A percentile compares a stretch with the other conserved stretches of the same genome.
phyloP scores from a whole-genome alignment of 164 flowering plant species.

The Dillenia turbinata region DNA sequence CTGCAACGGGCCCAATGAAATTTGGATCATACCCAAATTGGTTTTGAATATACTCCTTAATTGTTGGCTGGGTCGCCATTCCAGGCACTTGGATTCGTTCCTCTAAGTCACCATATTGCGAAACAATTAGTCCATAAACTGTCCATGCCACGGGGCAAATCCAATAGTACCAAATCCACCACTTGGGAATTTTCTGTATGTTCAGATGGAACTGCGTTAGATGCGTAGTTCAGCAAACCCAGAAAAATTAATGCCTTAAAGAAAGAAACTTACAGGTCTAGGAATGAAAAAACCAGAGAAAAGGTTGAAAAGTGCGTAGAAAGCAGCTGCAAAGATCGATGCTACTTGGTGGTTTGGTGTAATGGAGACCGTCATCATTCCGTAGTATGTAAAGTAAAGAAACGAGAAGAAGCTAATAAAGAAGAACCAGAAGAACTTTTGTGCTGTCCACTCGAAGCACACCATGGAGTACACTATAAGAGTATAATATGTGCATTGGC shows the following conservation, averaged over 20 bases:
- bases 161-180: conserved; percentile 97
- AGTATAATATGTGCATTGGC: conserved; percentile 32
- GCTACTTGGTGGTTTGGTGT: conserved; percentile 52
- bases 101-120: conserved; percentile 67
- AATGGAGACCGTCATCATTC: conserved; percentile 52
- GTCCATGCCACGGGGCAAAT: conserved; percentile 92
- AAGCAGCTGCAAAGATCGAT: conserved; percentile 60
- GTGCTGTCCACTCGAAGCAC: conserved; percentile 37
- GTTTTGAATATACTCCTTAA: conserved; percentile 26
- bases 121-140: conserved; percentile 68
- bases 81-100: conserved; percentile 44
- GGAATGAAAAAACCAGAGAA: conserved; percentile 93
- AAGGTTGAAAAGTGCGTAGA: conserved; percentile 69
- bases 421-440: conserved; percentile 47
- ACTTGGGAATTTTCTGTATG: conserved; percentile 76
- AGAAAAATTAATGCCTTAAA: neutral
- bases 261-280: conserved; percentile 47
- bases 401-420: conserved; percentile 38
- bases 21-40: conserved; percentile 37
- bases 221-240: neutral
- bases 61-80: conserved; percentile 2
- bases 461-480: conserved; percentile 45
- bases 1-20: conserved; percentile 55
- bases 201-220: neutral
- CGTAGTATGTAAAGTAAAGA: conserved; percentile 50